Evolutionary conservation across 176 grass and related monocot species (phyloP).

Genomic region (Dactylis glomerata): DNA sequence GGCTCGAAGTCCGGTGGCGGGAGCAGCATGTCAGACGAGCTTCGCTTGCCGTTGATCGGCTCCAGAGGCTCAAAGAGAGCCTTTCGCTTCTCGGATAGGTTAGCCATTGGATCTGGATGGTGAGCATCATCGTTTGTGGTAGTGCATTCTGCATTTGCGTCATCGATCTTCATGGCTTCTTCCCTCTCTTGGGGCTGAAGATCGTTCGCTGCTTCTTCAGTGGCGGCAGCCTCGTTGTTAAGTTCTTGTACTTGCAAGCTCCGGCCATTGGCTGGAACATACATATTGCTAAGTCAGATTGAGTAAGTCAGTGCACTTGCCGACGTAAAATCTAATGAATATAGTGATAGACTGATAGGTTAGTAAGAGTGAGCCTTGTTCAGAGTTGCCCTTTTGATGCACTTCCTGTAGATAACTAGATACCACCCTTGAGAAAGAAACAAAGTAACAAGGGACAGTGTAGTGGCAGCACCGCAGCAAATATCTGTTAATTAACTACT

Average conservation of each 20-base stretch:
- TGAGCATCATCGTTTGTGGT: constrained; percentile 22
- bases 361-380: background rate
- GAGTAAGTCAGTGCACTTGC: constrained; percentile 9
- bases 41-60: constrained; percentile 45
- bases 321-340: constrained; percentile 38
- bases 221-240: constrained; percentile 10
- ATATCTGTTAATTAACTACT: background rate
- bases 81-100: constrained; percentile 72
- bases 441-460: background rate
- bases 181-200: constrained; percentile 8
- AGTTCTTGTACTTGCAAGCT: constrained; percentile 47
- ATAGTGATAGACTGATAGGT: background rate
- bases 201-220: constrained; percentile 1
- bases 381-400: background rate
- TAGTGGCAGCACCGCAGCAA: background rate
- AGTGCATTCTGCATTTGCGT: constrained; percentile 7
- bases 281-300: constrained; percentile 44
- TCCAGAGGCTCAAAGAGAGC: constrained; percentile 87
- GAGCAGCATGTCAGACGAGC: constrained; percentile 57
- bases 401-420: background rate
- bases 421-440: constrained; percentile 20
- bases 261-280: constrained; percentile 56
- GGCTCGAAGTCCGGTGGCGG: constrained; percentile 96
- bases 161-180: constrained; percentile 36
- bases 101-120: constrained; percentile 38